These are phyloP conservation scores for Sclerotinia borealis DNA, from an alignment of 2,329 filamentous ascomycete genomes.

Conservation along the genomic window DNA sequence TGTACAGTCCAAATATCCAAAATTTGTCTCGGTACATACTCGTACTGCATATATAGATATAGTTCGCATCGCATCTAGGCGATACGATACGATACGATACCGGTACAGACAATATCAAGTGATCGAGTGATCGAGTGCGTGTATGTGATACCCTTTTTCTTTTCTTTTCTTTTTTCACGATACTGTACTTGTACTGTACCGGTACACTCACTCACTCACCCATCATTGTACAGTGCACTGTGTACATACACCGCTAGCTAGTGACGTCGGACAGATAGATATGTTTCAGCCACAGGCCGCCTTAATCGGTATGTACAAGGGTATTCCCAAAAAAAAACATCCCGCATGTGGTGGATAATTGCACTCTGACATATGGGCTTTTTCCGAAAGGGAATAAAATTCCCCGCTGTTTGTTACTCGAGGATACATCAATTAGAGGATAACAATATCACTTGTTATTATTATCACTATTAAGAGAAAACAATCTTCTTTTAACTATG, in stretches of 20 bases:
- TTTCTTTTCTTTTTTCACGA: background rate
- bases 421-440: too few species aligned
- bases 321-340: background rate
- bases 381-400: background rate
- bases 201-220: too few species aligned
- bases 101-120: background rate
- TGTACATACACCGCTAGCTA: background rate
- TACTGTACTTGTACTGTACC: too few species aligned
- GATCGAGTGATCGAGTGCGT: background rate
- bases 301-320: background rate
- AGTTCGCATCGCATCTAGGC: background rate
- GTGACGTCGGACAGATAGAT: background rate
- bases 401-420: conserved; percentile 1
- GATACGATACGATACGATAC: too few species aligned
- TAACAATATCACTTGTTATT: too few species aligned
- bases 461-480: too few species aligned
- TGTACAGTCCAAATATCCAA: background rate
- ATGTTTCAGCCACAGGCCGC: conserved; percentile 4
- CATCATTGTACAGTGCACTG: too few species aligned
- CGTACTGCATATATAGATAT: too few species aligned
- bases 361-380: background rate
- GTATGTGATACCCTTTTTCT: too few species aligned
- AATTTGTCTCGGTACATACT: background rate
- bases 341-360: background rate
- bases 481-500: too few species aligned